Evolutionary conservation across 2,329 filamentous ascomycete species (phyloP).

Genomic region (Ophiocordyceps camponoti-saundersi): DNA sequence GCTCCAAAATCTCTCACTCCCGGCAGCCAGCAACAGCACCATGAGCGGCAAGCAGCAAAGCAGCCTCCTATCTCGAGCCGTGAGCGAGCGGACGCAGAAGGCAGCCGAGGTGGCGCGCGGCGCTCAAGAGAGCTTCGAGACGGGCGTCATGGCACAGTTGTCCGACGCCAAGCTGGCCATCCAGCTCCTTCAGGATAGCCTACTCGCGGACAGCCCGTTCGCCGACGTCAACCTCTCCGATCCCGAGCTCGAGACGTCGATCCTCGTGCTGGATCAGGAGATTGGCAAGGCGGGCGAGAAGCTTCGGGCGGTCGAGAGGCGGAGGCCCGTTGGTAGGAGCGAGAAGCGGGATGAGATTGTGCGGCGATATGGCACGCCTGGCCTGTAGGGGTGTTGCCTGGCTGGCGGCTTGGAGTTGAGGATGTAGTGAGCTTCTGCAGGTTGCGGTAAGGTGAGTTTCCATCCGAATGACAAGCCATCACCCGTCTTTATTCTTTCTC

Average conservation of each 20-base stretch:
- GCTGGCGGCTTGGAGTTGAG: not conserved
- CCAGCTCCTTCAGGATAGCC: constrained; percentile 30
- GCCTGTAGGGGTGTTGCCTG: not conserved
- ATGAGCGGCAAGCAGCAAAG: constrained; percentile 9
- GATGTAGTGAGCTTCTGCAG: not conserved
- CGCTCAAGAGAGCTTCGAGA: constrained; percentile 34
- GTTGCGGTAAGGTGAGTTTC: no score
- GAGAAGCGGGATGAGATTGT: constrained; percentile 30
- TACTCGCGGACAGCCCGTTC: constrained; percentile 35
- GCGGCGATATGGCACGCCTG: constrained; percentile 8
- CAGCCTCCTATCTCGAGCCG: constrained; percentile 15
- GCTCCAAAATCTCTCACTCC: constrained; percentile 28
- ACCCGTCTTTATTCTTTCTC: no score
- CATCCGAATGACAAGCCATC: no score
- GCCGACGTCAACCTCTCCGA: constrained; percentile 31
- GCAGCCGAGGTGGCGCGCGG: constrained; percentile 24
- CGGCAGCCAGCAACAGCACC: constrained; percentile 17
- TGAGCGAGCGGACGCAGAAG: constrained; percentile 24
- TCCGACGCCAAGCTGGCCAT: constrained; percentile 30
- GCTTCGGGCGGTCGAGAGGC: constrained; percentile 20
- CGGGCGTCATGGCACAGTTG: constrained; percentile 20
- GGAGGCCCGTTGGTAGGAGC: constrained; percentile 20
- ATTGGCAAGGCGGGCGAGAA: constrained; percentile 21
- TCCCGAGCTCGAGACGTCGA: constrained; percentile 31
- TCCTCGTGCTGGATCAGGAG: constrained; percentile 28